Evolutionary conservation across 2,329 filamentous ascomycete species (phyloP).

Genomic region (Sporothrix globosa): DNA sequence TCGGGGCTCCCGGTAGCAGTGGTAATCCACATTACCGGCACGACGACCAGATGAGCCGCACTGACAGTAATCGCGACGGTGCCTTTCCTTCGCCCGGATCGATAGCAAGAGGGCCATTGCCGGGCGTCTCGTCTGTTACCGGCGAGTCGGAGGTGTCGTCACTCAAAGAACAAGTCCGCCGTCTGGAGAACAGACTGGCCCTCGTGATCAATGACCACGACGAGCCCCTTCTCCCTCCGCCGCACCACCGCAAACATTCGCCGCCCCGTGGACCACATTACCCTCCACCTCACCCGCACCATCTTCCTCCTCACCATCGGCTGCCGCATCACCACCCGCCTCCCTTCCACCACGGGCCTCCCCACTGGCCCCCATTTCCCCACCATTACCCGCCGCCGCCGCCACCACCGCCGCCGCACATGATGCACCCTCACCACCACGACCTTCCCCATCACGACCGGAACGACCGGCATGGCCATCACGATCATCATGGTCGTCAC

Average conservation of each 20-base stretch:
- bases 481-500: background rate
- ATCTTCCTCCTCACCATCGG: constrained; percentile 3
- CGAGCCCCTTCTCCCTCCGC: constrained; percentile 21
- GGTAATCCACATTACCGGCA: constrained; percentile 22
- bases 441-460: constrained; percentile 26
- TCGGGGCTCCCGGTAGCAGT: background rate
- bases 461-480: background rate
- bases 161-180: constrained; percentile 47
- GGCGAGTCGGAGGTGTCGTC: constrained; percentile 43
- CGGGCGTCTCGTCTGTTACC: constrained; percentile 28
- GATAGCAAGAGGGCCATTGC: constrained; percentile 18
- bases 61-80: constrained; percentile 13
- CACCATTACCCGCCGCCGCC: constrained; percentile 18
- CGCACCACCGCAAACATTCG: constrained; percentile 8
- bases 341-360: constrained; percentile 25
- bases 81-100: constrained; percentile 29
- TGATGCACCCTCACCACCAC: constrained; percentile 27
- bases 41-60: constrained; percentile 26
- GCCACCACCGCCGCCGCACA: constrained; percentile 3
- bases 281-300: constrained; percentile 10
- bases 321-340: constrained; percentile 16
- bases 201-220: constrained; percentile 37
- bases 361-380: constrained; percentile 23
- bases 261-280: constrained; percentile 23
- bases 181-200: constrained; percentile 51